Evolutionary conservation across 768 basidiomycete genomes (phyloP), one percentile per base, ranked within the genome.

Genomic region (Boletellus sp.): DNA sequence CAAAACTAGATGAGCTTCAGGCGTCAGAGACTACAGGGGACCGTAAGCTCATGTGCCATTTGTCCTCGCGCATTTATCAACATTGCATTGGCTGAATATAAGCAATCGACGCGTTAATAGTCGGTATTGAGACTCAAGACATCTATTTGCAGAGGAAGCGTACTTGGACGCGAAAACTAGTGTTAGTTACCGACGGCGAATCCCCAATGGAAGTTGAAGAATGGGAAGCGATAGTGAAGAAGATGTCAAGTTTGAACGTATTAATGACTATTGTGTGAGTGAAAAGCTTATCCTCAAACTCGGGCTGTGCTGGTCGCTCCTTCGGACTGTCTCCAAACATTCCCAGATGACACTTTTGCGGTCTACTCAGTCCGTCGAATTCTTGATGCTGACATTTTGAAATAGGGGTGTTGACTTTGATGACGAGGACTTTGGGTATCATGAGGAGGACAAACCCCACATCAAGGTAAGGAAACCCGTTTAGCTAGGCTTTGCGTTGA

Each of bases 81-180:
- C 20, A n/a, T n/a, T 32, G 5, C 7, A 1, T 23, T 12, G 20
- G 22, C 12, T 16, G 8, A 47, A 53, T 38, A 44, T 6, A 59
- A 88, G 94, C 91, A 3, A 77, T 96, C 48, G 92, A 94, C 57
- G 93, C 85, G 6, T 68, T 97, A 26, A 85, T 96, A 53, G 91
- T 96, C 9, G 90, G 78, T 3, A 77, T 92, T 44, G 85, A 95
- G 65, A 86, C 88, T 3, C 86, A 97, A 59, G 75, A 78, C 31
- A 60, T 68, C 1, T 80, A 89, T 59, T 74, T 94, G 32, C 74
- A 65, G 26, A 80, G 70, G 19, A 96, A 91, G 69, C 81, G 79
- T 59, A 81, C 84, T 1, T 95, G 91, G 91, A 88, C 87, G 2
- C 80, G 90, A 45, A 94, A 87, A 70, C 73, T 95, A 3, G 76